These are phyloP conservation scores for Strobilomyces dryophilus DNA, from an alignment of 768 basidiomycete genomes.

Conservation along the genomic window DNA sequence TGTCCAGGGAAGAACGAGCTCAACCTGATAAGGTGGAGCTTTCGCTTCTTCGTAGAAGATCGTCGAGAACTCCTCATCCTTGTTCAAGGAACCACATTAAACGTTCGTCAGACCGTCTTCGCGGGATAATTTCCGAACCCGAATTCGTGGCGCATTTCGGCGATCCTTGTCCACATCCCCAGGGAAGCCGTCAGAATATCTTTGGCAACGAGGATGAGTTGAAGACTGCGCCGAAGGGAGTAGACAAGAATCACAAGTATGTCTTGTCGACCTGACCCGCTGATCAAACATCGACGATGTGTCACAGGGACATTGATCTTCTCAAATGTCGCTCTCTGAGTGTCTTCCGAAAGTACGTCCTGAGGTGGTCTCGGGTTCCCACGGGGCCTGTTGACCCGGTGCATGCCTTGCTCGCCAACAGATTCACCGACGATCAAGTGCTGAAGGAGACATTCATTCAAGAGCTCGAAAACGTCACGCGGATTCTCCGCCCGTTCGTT, in stretches of 20 bases:
- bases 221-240: constrained; percentile 88
- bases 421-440: constrained; percentile 76
- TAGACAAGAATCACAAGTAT: constrained; percentile 77
- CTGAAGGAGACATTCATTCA: constrained; percentile 60
- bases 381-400: constrained; percentile 16
- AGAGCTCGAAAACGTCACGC: constrained; percentile 49
- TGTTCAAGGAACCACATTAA: constrained; percentile 56
- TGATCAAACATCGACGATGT: neutral
- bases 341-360: constrained; percentile 53
- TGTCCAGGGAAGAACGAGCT: constrained; percentile 78
- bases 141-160: constrained; percentile 81
- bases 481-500: constrained; percentile 68
- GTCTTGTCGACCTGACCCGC: constrained; percentile 10
- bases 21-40: constrained; percentile 59
- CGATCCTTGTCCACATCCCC: constrained; percentile 52
- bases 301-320: constrained; percentile 79
- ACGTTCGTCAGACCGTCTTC: constrained; percentile 56
- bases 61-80: neutral
- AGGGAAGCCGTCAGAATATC: constrained; percentile 66
- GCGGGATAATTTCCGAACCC: constrained; percentile 59
- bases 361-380: constrained; percentile 7
- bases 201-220: constrained; percentile 87
- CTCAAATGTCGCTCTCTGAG: constrained; percentile 79
- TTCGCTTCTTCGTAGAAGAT: neutral
- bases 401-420: constrained; percentile 19